Base-by-base conservation (phyloP, 2,329 filamentous ascomycete species). In the Clathrospora elynae region DNA sequence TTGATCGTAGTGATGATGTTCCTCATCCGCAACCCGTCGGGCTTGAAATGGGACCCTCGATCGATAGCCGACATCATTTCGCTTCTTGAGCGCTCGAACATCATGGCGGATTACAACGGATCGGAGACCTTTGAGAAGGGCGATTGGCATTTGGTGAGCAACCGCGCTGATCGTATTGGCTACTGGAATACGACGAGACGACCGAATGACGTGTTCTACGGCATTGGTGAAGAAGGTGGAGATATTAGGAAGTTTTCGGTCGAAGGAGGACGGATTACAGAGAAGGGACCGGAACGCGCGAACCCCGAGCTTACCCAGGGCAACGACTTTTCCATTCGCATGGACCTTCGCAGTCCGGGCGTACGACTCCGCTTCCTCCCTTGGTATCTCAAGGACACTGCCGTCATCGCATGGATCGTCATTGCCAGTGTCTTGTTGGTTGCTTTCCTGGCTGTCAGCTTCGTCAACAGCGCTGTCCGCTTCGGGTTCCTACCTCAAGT, bases 21-120 rank as follows among this genome's bases (percentile, higher is more conserved):
- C 51, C 88, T 91, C 72, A 73, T 79, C 39, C 71, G 76, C 14
- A 77, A 80, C 19, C 78, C 77, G 57, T 95, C 90, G 0, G 90
- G 90, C 0, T 74, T 96, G 49, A 80, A 86, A 61, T 96, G 91
- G 91, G 90, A 96, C 63, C 81, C 90, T 2, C 79, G 86, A 31
- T 92, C 85, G 16, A 74, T 96, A 6, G 91, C 88, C 3, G 90
- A 96, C 64, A 74, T 95, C 24, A 79, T 93, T 29, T 82, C 86
- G 1, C 76, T 96, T 8, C 78, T 95, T 17, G 85, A 89, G 52
- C 82, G 87, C 46, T 91, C 88, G 52, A 96, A 95, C 68, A 83
- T 86, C 12, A 78, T 90, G 34, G 75, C 77, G 14, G 86, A 87
- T 59, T 95, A 90, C 67, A 77, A 80, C 9, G 82, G 82, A 3